Conservation (phyloP, 2,329 filamentous ascomycete species). For the Hirsutella thompsonii region DNA sequence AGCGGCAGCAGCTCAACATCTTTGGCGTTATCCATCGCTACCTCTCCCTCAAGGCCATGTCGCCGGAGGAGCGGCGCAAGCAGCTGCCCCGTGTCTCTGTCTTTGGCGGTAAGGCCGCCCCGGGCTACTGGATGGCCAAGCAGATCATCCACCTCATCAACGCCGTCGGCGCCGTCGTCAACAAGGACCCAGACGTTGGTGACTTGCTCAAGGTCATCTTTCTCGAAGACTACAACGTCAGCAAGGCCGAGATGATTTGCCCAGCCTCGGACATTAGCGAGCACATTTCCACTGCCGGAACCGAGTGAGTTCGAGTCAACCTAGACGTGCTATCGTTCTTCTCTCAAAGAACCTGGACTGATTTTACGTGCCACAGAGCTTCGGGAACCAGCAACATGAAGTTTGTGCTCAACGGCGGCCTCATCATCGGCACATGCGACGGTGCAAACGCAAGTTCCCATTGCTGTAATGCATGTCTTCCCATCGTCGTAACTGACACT, state of each 20-base stretch:
- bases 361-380: slow-evolving; percentile 26
- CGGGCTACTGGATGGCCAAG: slow-evolving; percentile 99
- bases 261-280: slow-evolving; percentile 95
- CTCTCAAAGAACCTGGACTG: no score
- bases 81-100: slow-evolving; percentile 80
- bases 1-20: slow-evolving; percentile 97
- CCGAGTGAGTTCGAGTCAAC: slow-evolving; percentile 63
- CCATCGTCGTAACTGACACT: no score
- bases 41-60: slow-evolving; percentile 75
- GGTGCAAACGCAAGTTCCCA: slow-evolving; percentile 71
- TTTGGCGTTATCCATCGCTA: slow-evolving; percentile 96
- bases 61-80: slow-evolving; percentile 74
- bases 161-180: slow-evolving; percentile 77
- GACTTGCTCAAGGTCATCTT: slow-evolving; percentile 96
- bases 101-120: slow-evolving; percentile 94
- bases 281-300: slow-evolving; percentile 96
- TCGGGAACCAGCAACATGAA: slow-evolving; percentile 98
- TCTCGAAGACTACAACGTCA: slow-evolving; percentile 97
- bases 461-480: background rate
- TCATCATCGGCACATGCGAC: slow-evolving; percentile 96
- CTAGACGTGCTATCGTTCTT: no score
- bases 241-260: slow-evolving; percentile 94
- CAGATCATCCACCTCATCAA: slow-evolving; percentile 97
- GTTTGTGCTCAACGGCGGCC: slow-evolving; percentile 91
- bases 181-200: slow-evolving; percentile 83